phyloP scores from a whole-genome alignment of 2,329 filamentous ascomycete species.

The Clarireedia sp. region DNA sequence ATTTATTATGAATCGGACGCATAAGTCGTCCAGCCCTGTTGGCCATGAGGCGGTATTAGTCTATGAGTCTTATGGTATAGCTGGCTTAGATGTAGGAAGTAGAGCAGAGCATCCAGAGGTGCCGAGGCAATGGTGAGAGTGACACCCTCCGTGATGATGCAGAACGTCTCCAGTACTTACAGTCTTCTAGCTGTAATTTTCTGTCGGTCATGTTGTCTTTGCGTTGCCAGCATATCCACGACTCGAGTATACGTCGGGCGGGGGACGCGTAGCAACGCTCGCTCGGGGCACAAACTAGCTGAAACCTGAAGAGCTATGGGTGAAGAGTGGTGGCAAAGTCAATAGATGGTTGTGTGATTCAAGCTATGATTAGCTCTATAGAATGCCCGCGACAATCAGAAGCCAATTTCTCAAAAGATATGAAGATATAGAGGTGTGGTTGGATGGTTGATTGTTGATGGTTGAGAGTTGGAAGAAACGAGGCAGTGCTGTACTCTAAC shows the following conservation, averaged over 20 bases:
- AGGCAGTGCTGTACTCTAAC: constrained; percentile 5
- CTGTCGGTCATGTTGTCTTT: constrained; percentile 60
- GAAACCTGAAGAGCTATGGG: constrained; percentile 9
- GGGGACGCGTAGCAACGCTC: constrained; percentile 13
- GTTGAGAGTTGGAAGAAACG: neutral
- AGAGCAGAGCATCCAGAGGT: neutral
- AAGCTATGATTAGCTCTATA: neutral
- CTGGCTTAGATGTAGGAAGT: neutral
- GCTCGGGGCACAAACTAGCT: constrained; percentile 4
- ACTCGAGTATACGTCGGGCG: constrained; percentile 15
- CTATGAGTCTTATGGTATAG: neutral
- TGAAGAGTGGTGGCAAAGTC: constrained; percentile 10
- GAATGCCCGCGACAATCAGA: neutral
- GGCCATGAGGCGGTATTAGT: constrained; percentile 15
- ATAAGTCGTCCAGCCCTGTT: constrained; percentile 90
- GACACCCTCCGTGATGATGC: neutral
- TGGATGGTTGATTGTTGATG: constrained; percentile 4
- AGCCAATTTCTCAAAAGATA: neutral
- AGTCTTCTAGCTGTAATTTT: constrained; percentile 86
- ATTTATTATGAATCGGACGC: constrained; percentile 97
- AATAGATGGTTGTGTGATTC: neutral
- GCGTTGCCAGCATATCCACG: constrained; percentile 53
- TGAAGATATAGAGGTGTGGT: neutral
- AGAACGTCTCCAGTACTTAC: constrained; percentile 39
- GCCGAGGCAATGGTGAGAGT: neutral